These are phyloP conservation scores for Globisporangium orthogonon DNA, from an alignment of 352 stramenopile species.

Conservation along the genomic window DNA sequence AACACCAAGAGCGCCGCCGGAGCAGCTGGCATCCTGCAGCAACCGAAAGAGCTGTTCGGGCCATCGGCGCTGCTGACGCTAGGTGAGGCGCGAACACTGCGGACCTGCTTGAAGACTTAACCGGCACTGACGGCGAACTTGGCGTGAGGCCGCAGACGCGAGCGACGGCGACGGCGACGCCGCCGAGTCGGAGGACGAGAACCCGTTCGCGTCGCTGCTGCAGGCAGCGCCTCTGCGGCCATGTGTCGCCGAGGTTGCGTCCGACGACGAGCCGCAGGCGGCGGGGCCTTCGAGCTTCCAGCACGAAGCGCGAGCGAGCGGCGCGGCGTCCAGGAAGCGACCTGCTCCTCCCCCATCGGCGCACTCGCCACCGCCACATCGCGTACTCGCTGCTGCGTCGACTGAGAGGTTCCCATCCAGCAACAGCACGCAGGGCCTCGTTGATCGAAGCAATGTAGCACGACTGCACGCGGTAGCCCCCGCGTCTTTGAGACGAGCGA, in stretches of 20 bases:
- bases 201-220: conserved; percentile 62
- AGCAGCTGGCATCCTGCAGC: conserved; percentile 13
- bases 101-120: no score
- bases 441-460: not conserved
- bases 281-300: not conserved
- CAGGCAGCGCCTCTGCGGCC: conserved; percentile 27
- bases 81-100: conserved; percentile 11
- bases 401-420: not conserved
- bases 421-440: not conserved
- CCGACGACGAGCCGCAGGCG: not conserved
- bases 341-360: not conserved
- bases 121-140: no score
- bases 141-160: not conserved
- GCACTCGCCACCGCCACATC: not conserved
- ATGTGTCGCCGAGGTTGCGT: not conserved
- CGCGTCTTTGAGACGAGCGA: conserved; percentile 11
- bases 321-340: not conserved
- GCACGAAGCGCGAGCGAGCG: not conserved
- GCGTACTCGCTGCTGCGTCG: not conserved
- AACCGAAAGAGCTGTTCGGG: conserved; percentile 36
- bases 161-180: not conserved
- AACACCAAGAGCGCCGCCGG: not conserved
- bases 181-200: conserved; percentile 19
- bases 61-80: conserved; percentile 31
- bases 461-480: not conserved